Base-by-base conservation (phyloP, 768 basidiomycete genomes). In the Tulasnella sp. region DNA sequence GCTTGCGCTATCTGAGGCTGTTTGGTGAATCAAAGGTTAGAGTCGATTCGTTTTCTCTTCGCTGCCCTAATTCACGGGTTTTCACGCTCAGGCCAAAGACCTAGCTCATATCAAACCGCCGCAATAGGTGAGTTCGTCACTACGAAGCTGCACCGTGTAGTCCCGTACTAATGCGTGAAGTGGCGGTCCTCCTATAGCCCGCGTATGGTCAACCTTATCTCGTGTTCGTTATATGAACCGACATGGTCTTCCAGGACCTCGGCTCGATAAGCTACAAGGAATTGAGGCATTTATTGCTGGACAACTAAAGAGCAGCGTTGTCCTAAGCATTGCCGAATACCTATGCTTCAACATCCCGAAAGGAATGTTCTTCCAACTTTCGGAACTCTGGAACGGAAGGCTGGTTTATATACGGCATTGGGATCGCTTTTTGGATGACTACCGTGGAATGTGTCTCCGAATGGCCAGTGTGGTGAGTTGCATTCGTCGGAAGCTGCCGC, bases 221-320 rank as follows among this genome's bases (percentile, higher is more conserved):
- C 64, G 64, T 69, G 64, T 69, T 5, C 64, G 64, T 0, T 69
- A 37, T 14, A 69, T 69, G 64, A 69, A 69, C 28, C 31, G 64
- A 20, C 34, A 37, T 69, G 64, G 64, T 5, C 31, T 69, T 12
- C 64, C 64, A 6, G 64, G 64, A 69, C 34, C 64, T 69, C 64
- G 64, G 64, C 34, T 69, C 64, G 64, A 69, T 37, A 69, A 31
- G 34, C 64, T 69, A 28, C 64, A 69, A 37, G 64, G 64, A 34
- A 24, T 69, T 2, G 64, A 69, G 1, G 0, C 14, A 37, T 69
- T 69, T 22, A 34, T 69, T 16, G 64, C 64, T 1, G 34, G 34
- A 16, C 64, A 69, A 16, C 31, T 69, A 34, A 69, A 69, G 12
- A 0, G 5, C 64, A 69, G 31, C 12, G 18, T 69, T 9, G 64